Base-by-base conservation (phyloP, 2,329 filamentous ascomycete species). In the Ceratocystis eucalypticola region DNA sequence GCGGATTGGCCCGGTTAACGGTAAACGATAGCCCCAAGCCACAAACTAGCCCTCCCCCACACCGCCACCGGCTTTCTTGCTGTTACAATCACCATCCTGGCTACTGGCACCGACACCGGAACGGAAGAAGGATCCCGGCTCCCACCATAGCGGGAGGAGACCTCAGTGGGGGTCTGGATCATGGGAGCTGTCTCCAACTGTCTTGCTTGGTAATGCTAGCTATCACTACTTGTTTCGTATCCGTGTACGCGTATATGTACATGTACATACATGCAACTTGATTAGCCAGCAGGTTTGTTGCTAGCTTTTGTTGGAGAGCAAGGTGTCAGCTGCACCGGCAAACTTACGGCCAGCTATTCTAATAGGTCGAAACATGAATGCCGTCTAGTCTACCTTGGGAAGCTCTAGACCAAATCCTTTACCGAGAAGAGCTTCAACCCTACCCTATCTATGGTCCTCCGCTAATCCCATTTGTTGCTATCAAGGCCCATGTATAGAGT, bases 101-200 rank as follows among this genome's bases (percentile, higher is more conserved):
- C 12, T 12, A 20, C 33, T 30, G n/a, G 55, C 55, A 59, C 55
- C 55, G 55, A 59, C 55, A 59, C 55, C 55, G 55, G 55, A 59
- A 59, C 55, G 55, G 55, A 59, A 37, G 55, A 59, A 37, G 55
- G 15, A 20, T 59, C 3, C 55, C 55, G 28, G 55, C 15, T 37
- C 15, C n/a, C 25, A 17, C n/a, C n/a, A 37, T 37, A 15, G 28
- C 55, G 55, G 37, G 37, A 41, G 3, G 28, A 30, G 53, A 30
- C n/a, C 7, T 5, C 12, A 37, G 28, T 33, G 25, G 17, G 37
- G 15, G 55, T 20, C 3, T 59, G 55, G 17, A 59, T 33, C 28
- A 30, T 59, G 15, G 25, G 28, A 30, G 6, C 25, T 5, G 55
- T 59, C 17, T 37, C 7, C 25, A 59, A n/a, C 25, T 7, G 28